phyloP scores from a whole-genome alignment of 2,329 filamentous ascomycete species.

The Aureobasidium sp. region DNA sequence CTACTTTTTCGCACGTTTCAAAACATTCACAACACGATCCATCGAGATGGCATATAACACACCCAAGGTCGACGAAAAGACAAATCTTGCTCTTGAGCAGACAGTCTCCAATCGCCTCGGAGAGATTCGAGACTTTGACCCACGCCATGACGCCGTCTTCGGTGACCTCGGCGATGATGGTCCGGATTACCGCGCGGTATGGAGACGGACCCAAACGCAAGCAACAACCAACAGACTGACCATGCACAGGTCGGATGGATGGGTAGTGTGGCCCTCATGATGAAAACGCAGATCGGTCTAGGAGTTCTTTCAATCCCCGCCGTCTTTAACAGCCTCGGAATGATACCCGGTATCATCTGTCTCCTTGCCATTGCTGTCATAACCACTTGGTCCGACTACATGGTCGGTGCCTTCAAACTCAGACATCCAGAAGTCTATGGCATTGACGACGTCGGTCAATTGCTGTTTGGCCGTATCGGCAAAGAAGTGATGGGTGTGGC shows the following conservation, averaged over 20 bases:
- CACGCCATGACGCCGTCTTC: neutral
- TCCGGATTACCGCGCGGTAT: neutral
- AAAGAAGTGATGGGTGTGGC: conserved; percentile 42
- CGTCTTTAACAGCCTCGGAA: conserved; percentile 40
- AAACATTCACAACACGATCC: neutral
- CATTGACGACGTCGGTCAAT: conserved; percentile 50
- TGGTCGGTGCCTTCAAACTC: conserved; percentile 48
- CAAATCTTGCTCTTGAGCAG: neutral
- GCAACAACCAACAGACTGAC: neutral
- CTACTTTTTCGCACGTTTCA: neutral
- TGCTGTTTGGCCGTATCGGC: conserved; percentile 48
- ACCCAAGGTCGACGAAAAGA: neutral
- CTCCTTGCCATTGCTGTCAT: conserved; percentile 36
- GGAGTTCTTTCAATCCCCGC: conserved; percentile 45
- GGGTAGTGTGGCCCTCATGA: conserved; percentile 39
- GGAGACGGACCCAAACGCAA: neutral
- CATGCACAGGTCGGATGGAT: conserved; percentile 36
- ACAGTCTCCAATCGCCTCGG: neutral
- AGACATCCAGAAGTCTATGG: conserved; percentile 50
- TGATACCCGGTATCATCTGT: conserved; percentile 44
- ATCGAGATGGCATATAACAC: neutral
- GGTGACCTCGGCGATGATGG: neutral
- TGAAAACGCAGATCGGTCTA: conserved; percentile 42
- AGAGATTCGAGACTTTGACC: neutral
- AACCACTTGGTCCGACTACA: conserved; percentile 45